phyloP scores from a whole-genome alignment of 2,329 filamentous ascomycete species.

The Cercospora citrullina region DNA sequence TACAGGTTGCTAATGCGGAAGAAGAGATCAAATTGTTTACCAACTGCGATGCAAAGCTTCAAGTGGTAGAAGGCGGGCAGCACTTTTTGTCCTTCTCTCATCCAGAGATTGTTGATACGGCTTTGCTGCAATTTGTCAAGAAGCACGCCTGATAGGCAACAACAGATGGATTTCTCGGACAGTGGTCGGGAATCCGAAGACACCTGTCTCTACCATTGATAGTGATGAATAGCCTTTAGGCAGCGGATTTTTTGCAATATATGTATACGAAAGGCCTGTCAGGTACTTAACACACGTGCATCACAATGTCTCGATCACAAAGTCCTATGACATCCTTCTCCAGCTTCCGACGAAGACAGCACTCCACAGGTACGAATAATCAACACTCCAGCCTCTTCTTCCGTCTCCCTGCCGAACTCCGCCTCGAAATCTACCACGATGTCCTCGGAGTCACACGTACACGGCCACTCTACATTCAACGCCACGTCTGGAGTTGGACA shows the following conservation, averaged over 20 bases:
- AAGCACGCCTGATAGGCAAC: slow-evolving; percentile 7
- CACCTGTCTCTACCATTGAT: neutral
- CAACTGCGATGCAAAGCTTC: slow-evolving; percentile 47
- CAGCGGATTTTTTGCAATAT: neutral
- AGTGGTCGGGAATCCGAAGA: neutral
- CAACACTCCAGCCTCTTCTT: slow-evolving; percentile 8
- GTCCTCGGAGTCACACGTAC: slow-evolving; percentile 1
- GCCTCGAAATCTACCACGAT: slow-evolving; percentile 15
- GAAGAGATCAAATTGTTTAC: slow-evolving; percentile 53
- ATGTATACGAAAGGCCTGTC: neutral
- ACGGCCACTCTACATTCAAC: slow-evolving; percentile 4
- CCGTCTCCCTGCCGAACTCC: slow-evolving; percentile 11
- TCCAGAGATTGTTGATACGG: slow-evolving; percentile 47
- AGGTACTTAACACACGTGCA: neutral
- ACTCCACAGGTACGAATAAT: neutral
- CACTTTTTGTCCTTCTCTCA: slow-evolving; percentile 54
- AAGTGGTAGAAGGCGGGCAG: slow-evolving; percentile 49
- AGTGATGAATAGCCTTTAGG: neutral
- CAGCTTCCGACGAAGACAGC: neutral
- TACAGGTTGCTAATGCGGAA: slow-evolving; percentile 40
- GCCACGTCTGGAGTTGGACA: slow-evolving; percentile 14
- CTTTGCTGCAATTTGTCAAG: slow-evolving; percentile 38
- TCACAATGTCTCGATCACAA: neutral
- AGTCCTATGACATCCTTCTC: neutral
- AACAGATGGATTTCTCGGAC: neutral